phyloP scores from a whole-genome alignment of 2,329 filamentous ascomycete species.

The Fusarium guadeloupense region DNA sequence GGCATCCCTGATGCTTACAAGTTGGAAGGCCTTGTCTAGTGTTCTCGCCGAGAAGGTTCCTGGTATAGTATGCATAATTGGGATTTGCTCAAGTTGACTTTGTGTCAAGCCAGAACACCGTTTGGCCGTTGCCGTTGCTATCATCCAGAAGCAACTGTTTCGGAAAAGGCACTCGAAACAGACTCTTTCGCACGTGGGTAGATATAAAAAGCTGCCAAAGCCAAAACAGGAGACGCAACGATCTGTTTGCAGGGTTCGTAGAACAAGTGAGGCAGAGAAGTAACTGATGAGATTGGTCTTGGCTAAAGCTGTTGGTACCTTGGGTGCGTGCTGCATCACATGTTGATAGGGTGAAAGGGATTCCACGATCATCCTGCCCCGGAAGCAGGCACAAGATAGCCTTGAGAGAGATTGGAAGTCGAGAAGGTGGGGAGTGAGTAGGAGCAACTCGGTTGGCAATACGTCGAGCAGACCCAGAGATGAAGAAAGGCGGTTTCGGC shows the following conservation, averaged over 20 bases:
- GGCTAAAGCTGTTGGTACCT: constrained; percentile 26
- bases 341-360: constrained; percentile 50
- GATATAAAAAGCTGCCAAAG: neutral
- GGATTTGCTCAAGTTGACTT: neutral
- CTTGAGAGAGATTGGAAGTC: constrained; percentile 38
- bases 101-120: neutral
- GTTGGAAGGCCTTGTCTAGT: neutral
- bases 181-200: neutral
- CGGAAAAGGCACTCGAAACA: neutral
- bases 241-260: neutral
- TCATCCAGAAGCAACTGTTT: neutral
- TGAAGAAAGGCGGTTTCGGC: neutral
- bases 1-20: neutral
- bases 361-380: constrained; percentile 32
- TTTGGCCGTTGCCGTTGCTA: neutral
- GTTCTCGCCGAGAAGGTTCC: neutral
- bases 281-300: constrained; percentile 23
- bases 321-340: constrained; percentile 50
- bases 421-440: constrained; percentile 23
- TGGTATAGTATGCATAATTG: neutral
- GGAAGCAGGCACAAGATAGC: constrained; percentile 34
- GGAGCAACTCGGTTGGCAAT: neutral
- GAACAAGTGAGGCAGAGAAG: constrained; percentile 31
- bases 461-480: neutral
- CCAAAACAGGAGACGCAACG: neutral